phyloP scores from a whole-genome alignment of 2,329 filamentous ascomycete species.

The Pseudogymnoascus sp. region DNA sequence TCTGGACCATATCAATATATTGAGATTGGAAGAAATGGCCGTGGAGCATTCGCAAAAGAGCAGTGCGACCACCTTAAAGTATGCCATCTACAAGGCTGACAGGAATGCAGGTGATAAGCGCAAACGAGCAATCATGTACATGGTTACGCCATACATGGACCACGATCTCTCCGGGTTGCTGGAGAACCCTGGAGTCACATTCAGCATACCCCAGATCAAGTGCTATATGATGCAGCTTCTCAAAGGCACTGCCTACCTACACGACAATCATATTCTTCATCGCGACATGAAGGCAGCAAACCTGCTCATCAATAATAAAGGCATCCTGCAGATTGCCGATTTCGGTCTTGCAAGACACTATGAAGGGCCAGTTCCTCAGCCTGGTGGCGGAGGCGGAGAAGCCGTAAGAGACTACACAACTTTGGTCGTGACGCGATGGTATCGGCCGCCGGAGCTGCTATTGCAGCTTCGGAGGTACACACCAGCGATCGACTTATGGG shows the following conservation, averaged over 20 bases:
- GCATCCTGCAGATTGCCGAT: conserved; percentile 92
- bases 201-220: conserved; percentile 88
- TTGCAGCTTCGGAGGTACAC: conserved; percentile 85
- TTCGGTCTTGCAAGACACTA: conserved; percentile 93
- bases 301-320: conserved; percentile 87
- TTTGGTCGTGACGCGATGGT: conserved; percentile 96
- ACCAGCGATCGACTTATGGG: conserved; percentile 97
- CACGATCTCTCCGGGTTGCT: conserved; percentile 96
- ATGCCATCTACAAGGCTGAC: conserved; percentile 20
- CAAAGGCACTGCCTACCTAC: conserved; percentile 81
- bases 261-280: conserved; percentile 83
- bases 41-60: conserved; percentile 58
- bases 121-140: conserved; percentile 85
- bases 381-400: conserved; percentile 73
- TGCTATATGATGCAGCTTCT: conserved; percentile 95
- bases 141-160: conserved; percentile 98
- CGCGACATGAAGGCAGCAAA: conserved; percentile 99
- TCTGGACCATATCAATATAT: conserved; percentile 80
- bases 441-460: conserved; percentile 85
- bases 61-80: conserved; percentile 11
- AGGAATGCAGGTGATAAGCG: conserved; percentile 57
- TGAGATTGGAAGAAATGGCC: conserved; percentile 90
- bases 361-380: conserved; percentile 69
- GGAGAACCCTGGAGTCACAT: conserved; percentile 84
- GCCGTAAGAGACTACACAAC: conserved; percentile 88